Conservation (phyloP, 768 basidiomycete species). For the Mycena alexandri region DNA sequence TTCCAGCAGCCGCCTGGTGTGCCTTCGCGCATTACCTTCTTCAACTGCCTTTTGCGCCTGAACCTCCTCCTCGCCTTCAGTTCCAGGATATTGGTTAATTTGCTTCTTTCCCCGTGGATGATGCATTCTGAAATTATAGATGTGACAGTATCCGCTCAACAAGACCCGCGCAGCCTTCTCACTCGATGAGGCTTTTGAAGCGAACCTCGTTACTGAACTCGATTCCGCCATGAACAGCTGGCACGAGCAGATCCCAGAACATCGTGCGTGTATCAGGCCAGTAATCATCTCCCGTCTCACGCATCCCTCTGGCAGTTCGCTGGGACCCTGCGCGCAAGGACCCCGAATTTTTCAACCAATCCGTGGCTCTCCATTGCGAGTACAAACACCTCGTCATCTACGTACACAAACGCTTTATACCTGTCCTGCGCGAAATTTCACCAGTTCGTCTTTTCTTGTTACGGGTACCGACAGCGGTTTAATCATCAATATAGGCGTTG, state of each 20-base stretch:
- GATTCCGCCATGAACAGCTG: conserved; percentile 83
- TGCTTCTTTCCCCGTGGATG: not conserved
- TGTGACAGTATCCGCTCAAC: conserved; percentile 72
- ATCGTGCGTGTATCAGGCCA: conserved; percentile 62
- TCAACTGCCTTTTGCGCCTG: conserved; percentile 67
- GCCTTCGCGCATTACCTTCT: conserved; percentile 67
- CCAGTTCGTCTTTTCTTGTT: not conserved
- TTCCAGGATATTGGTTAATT: conserved; percentile 67
- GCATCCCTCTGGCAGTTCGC: conserved; percentile 45
- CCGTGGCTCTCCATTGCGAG: conserved; percentile 68
- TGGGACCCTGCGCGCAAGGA: conserved; percentile 57
- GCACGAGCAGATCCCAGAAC: conserved; percentile 58
- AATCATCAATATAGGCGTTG: conserved; percentile 44
- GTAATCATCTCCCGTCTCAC: conserved; percentile 60
- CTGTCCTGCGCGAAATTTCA: conserved; percentile 36
- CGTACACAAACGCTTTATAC: conserved; percentile 60
- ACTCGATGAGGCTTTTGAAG: conserved; percentile 66
- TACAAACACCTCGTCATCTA: conserved; percentile 86
- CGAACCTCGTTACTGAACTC: conserved; percentile 75
- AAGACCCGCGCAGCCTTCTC: conserved; percentile 66
- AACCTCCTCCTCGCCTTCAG: conserved; percentile 71
- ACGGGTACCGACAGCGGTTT: not conserved
- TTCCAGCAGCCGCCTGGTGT: conserved; percentile 74
- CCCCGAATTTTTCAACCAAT: conserved; percentile 64
- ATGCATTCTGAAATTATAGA: too few species aligned